A percentile compares a stretch with the other conserved stretches of the same genome.
These are phyloP conservation scores for Malbranchea cinnamomea DNA, from an alignment of 2,329 filamentous ascomycete genomes.

Conservation along the genomic window DNA sequence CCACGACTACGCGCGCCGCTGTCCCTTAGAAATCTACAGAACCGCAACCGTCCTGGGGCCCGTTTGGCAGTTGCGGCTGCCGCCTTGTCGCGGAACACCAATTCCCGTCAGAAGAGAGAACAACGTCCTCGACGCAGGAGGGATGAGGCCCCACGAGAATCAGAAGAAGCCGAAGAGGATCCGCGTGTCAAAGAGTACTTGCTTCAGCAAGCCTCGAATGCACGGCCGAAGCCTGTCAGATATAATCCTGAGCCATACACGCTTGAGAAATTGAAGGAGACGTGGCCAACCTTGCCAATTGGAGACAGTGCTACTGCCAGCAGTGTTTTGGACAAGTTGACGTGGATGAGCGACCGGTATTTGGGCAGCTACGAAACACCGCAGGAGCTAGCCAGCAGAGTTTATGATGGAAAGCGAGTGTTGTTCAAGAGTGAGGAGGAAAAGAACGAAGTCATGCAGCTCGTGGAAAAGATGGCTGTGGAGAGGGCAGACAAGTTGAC, in stretches of 20 bases:
- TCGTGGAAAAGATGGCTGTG: slow-evolving; percentile 21
- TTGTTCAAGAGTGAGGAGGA: slow-evolving; percentile 24
- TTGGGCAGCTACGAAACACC: slow-evolving; percentile 22
- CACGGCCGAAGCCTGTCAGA: slow-evolving; percentile 18
- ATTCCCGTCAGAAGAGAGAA: slow-evolving; percentile 1
- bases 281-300: slow-evolving; percentile 26
- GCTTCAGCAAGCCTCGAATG: slow-evolving; percentile 17
- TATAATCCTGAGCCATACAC: slow-evolving; percentile 22
- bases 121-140: background rate
- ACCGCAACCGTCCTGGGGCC: background rate
- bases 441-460: slow-evolving; percentile 20
- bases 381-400: slow-evolving; percentile 21
- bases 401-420: slow-evolving; percentile 24
- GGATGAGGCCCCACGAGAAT: background rate
- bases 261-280: slow-evolving; percentile 19
- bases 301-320: slow-evolving; percentile 15
- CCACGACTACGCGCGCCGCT: slow-evolving; percentile 1
- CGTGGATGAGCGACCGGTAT: slow-evolving; percentile 20
- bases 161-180: slow-evolving; percentile 5
- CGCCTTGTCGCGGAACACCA: slow-evolving; percentile 1
- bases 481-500: slow-evolving; percentile 20
- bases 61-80: background rate
- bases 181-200: slow-evolving; percentile 18
- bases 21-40: slow-evolving; percentile 4
- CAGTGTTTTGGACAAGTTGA: slow-evolving; percentile 21